Conservation (phyloP, 1,139 yeast species). For the Hemisphaericaspora xylofermentans region DNA sequence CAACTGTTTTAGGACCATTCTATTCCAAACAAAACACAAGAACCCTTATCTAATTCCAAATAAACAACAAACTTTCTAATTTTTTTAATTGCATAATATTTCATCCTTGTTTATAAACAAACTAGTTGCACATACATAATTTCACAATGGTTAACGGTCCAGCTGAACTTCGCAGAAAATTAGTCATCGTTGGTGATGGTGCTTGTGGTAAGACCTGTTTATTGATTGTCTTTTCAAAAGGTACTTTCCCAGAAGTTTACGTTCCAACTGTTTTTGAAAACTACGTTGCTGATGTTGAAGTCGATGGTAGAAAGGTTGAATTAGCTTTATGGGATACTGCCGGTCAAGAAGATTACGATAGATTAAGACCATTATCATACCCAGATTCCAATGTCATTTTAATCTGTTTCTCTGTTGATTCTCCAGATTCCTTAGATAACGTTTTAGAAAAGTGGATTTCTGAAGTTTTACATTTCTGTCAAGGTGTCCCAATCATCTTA, state of each 20-base stretch:
- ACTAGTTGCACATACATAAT: not conserved
- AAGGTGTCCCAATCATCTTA: conserved; percentile 89
- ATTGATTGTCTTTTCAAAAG: conserved; percentile 84
- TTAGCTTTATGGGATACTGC: conserved; percentile 98
- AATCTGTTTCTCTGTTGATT: conserved; percentile 87
- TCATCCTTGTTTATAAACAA: conserved; percentile 5
- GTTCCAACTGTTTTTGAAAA: conserved; percentile 96
- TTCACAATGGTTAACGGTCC: conserved; percentile 47
- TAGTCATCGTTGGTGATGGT: conserved; percentile 86
- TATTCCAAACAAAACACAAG: not conserved
- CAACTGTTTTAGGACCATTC: too few species aligned
- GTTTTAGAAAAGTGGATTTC: conserved; percentile 95
- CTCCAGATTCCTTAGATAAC: conserved; percentile 90
- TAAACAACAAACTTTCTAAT: not conserved
- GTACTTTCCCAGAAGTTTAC: conserved; percentile 93
- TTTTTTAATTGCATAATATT: not conserved
- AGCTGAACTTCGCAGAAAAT: conserved; percentile 73
- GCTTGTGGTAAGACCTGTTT: conserved; percentile 86
- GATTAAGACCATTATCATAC: conserved; percentile 89
- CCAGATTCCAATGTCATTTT: conserved; percentile 92
- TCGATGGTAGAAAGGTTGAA: conserved; percentile 91
- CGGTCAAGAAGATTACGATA: conserved; percentile 96
- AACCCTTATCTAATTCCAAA: not conserved
- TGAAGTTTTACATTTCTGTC: conserved; percentile 92
- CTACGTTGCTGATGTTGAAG: conserved; percentile 92